phyloP scores from a whole-genome alignment of 2,329 filamentous ascomycete genomes.

The Bisporella sp. region DNA sequence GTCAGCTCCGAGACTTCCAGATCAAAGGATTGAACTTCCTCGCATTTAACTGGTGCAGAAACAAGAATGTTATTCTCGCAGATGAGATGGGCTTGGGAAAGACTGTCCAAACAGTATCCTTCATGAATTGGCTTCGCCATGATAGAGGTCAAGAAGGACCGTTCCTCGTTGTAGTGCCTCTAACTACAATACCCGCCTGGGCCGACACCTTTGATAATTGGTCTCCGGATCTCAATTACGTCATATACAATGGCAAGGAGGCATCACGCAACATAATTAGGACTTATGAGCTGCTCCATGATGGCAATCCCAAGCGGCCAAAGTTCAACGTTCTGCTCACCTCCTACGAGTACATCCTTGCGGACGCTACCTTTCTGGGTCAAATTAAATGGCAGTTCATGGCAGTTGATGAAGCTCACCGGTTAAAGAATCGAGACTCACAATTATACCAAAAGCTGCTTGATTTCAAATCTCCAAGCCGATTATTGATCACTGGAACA shows the following conservation, averaged over 20 bases:
- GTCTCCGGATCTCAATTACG: slow-evolving; percentile 94
- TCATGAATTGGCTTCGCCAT: slow-evolving; percentile 95
- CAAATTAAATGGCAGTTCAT: slow-evolving; percentile 97
- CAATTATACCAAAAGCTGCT: slow-evolving; percentile 82
- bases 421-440: slow-evolving; percentile 92
- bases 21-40: slow-evolving; percentile 91
- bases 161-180: slow-evolving; percentile 92
- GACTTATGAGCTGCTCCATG: slow-evolving; percentile 81
- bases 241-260: slow-evolving; percentile 91
- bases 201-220: slow-evolving; percentile 95
- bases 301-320: slow-evolving; percentile 78
- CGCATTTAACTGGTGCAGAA: slow-evolving; percentile 89
- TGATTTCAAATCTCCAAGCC: slow-evolving; percentile 80
- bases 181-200: slow-evolving; percentile 97
- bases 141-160: slow-evolving; percentile 85
- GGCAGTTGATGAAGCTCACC: slow-evolving; percentile 93
- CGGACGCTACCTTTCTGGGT: slow-evolving; percentile 75
- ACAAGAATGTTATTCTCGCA: slow-evolving; percentile 92
- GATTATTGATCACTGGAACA: slow-evolving; percentile 91
- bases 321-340: slow-evolving; percentile 98
- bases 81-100: slow-evolving; percentile 99
- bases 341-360: slow-evolving; percentile 92
- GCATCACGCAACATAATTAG: slow-evolving; percentile 79
- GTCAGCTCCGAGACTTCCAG: slow-evolving; percentile 87
- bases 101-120: slow-evolving; percentile 94